Evolutionary conservation across 768 basidiomycete species (phyloP), one percentile per base, ranked within the genome.

Genomic region (Chalciporus pseudorubinellus): DNA sequence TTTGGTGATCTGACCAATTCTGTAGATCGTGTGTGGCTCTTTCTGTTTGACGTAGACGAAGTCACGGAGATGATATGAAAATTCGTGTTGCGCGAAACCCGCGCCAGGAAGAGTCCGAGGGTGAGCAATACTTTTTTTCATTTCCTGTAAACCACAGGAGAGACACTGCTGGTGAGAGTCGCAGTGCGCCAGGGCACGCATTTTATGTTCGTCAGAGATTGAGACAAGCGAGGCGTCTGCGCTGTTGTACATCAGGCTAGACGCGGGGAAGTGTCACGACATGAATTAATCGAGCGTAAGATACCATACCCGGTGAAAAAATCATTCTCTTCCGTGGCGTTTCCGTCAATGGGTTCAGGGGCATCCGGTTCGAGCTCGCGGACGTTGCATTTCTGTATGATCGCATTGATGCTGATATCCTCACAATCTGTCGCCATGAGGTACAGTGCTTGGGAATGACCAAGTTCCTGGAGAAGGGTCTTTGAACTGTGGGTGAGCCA

Each of bases 401-500:
- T 85, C 12, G 78, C 75, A 2, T 74, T 76, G 0, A 85, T 61
- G 2, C 73, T 68, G 31, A 80, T 77, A 56, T 83, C 73, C 40
- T 78, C 81, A 56, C 88, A 90, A 36, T 69, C 69, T 6, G 74
- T 70, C 20, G 79, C 66, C 51, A 83, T 70, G 10, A 80, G 70
- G 58, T 77, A 85, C 0, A 89, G 70, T 0, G 78, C 74, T 51
- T 79, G 77, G 0, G 86, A 74, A 50, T 90, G 86, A 0, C 85
- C 76, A 0, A 78, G 75, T 57, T 90, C 82, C 56, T 87, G 83
- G 1, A 89, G 70, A 10, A 85, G 57, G 0, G 85, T 88, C 57
- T 84, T 81, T 18, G 75, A 73, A 12, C 77, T 80, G 69, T 87
- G 88, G 8, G 72, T 69, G 50, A 81, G 75, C 88, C 88, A 90